Evolutionary conservation across 2,329 filamentous ascomycete genomes (phyloP).

Genomic region (Zymoseptoria crescenta): DNA sequence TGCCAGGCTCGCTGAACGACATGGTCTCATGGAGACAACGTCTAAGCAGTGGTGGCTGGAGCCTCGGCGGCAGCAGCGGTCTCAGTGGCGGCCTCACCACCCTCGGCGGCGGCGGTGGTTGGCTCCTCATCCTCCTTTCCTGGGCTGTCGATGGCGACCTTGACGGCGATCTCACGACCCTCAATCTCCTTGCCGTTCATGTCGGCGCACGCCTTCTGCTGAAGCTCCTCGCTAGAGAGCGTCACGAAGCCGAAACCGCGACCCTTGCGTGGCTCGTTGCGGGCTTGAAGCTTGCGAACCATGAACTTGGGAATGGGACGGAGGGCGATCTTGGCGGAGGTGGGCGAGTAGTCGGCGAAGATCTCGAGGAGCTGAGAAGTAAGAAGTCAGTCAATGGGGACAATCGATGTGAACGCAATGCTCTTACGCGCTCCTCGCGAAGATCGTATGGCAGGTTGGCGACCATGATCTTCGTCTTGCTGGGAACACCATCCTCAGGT

Average conservation of each 20-base stretch:
- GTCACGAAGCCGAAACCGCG: conserved; percentile 98
- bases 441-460: conserved; percentile 98
- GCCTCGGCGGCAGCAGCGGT: conserved; percentile 22
- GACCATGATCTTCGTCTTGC: conserved; percentile 99
- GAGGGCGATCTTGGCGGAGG: conserved; percentile 95
- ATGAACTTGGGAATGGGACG: conserved; percentile 98
- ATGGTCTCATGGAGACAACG: background rate
- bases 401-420: background rate
- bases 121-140: conserved; percentile 87
- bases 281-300: conserved; percentile 99
- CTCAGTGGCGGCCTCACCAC: conserved; percentile 24
- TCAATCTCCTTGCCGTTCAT: conserved; percentile 99
- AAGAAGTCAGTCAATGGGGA: conserved; percentile 21
- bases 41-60: background rate
- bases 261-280: conserved; percentile 96
- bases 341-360: conserved; percentile 84
- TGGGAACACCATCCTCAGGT: conserved; percentile 92
- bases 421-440: conserved; percentile 84
- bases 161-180: conserved; percentile 97
- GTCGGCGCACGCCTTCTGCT: conserved; percentile 93
- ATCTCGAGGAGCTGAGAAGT: conserved; percentile 80
- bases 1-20: background rate
- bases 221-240: conserved; percentile 85
- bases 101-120: conserved; percentile 40
- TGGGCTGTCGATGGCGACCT: conserved; percentile 98